Conservation (phyloP, 306 rosid species). For the Rubus parviflorus region DNA sequence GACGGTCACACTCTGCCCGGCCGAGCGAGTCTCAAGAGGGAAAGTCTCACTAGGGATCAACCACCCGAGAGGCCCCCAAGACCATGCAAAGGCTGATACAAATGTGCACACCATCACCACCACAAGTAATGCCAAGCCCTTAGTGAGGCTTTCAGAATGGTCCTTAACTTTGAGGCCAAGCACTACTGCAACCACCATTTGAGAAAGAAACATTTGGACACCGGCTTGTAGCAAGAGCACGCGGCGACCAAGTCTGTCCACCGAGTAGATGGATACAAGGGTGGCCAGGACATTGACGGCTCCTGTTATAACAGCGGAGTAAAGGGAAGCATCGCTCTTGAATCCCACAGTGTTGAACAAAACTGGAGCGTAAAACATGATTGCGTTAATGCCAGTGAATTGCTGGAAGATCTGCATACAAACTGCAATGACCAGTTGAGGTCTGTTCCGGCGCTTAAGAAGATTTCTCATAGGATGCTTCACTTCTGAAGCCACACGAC, state of each 20-base stretch:
- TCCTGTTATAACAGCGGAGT: conserved; percentile 69
- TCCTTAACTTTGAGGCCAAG: conserved; percentile 56
- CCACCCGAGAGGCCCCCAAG: conserved; percentile 89
- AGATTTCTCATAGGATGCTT: conserved; percentile 44
- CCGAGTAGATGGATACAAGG: conserved; percentile 57
- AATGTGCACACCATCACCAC: conserved; percentile 64
- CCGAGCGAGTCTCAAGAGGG: conserved; percentile 72
- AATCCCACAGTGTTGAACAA: conserved; percentile 67
- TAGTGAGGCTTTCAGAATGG: conserved; percentile 24
- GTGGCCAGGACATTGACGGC: conserved; percentile 66
- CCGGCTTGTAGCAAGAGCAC: conserved; percentile 61
- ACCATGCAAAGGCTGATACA: conserved; percentile 76
- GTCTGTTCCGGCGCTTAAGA: conserved; percentile 47
- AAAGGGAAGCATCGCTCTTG: conserved; percentile 58
- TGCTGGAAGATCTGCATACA: conserved; percentile 72
- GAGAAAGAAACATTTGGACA: conserved; percentile 75
- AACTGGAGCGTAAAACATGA: conserved; percentile 87
- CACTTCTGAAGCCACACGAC: conserved; percentile 42
- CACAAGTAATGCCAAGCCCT: conserved; percentile 44
- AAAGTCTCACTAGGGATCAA: conserved; percentile 75
- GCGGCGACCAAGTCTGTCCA: conserved; percentile 63
- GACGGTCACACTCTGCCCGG: conserved; percentile 64
- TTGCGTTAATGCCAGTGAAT: conserved; percentile 79
- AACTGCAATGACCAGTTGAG: conserved; percentile 49
- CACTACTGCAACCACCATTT: conserved; percentile 50